Evolutionary conservation across 2,329 filamentous ascomycete species (phyloP), one percentile per base, ranked within the genome.

Genomic region (Aspergillus ruber): DNA sequence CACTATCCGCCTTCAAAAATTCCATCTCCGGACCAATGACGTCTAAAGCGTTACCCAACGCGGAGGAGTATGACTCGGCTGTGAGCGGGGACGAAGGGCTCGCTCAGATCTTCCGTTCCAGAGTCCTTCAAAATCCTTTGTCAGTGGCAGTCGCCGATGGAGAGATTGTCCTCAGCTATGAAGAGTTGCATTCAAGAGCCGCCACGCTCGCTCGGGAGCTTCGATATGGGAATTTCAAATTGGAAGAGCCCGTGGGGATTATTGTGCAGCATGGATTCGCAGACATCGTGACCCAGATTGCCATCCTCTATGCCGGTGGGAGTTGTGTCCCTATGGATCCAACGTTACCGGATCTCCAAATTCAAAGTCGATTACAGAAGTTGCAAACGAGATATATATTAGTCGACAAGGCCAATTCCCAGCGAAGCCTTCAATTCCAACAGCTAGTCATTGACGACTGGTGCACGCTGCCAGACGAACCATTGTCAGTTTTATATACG

Each of bases 301-400:
- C 56, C 3, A 46, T 62, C n/a, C 40, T 59, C 7, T 55, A 54
- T 41, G 57, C 56, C 4, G 58, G 57, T 2, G 57, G 51, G 2
- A 58, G 45, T 3, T 59, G 57, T 40, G 53, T 52, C 13, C 52
- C 58, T 6, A 44, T 61, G 23, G 58, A 62, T 42, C 49, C 54
- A 10, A 43, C 44, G 1, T 36, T 60, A 17, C 53, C 56, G n/a
- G 51, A 60, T 17, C 13, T 35, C 7, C 54, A 52, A 32, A 53
- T 62, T 13, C 32, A 51, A 23, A n/a, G 17, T 13, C 47, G 48
- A 4, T 29, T 62, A 8, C 13, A 50, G 21, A 43, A 27, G 3
- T 25, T 60, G 4, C 35, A 42, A 12, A 39, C 46, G 3, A 42
- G 48, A 27, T 46, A 44, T 10, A 32, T 56, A 5, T 35, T 59